Percentiles rank a stretch among this genome's conserved stretches.
phyloP scores from a whole-genome alignment of 2,329 filamentous ascomycete species.

The Clarireedia paspali region DNA sequence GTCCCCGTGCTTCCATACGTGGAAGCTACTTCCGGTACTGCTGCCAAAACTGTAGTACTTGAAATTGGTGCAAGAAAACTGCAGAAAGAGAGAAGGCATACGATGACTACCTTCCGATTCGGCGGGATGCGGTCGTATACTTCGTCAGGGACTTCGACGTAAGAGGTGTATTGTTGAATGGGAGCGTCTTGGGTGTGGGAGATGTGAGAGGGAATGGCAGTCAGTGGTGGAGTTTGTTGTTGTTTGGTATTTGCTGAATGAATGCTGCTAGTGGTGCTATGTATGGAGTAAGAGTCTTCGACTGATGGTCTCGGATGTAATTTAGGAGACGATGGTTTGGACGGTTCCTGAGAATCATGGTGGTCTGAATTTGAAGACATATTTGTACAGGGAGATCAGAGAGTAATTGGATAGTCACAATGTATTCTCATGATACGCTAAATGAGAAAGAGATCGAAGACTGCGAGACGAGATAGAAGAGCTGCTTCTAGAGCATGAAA shows the following conservation, averaged over 20 bases:
- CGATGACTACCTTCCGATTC: slow-evolving; percentile 57
- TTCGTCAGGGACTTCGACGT: slow-evolving; percentile 34
- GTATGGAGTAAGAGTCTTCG: background rate
- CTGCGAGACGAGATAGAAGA: background rate
- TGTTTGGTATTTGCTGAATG: background rate
- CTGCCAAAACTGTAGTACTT: slow-evolving; percentile 65
- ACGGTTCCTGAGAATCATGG: background rate
- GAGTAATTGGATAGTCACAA: background rate
- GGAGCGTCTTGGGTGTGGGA: slow-evolving; percentile 27
- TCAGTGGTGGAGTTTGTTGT: slow-evolving; percentile 10
- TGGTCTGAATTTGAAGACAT: background rate
- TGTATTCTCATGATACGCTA: background rate
- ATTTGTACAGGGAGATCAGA: background rate
- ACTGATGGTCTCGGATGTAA: background rate
- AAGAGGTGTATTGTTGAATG: slow-evolving; percentile 23
- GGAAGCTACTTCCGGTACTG: slow-evolving; percentile 63
- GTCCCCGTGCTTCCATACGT: slow-evolving; percentile 58
- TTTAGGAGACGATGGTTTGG: background rate
- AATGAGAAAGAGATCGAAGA: background rate
- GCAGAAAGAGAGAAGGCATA: slow-evolving; percentile 63
- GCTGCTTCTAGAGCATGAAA: background rate
- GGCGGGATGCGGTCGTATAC: slow-evolving; percentile 59
- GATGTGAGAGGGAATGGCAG: slow-evolving; percentile 18
- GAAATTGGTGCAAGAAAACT: slow-evolving; percentile 69
- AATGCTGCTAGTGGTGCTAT: background rate